Evolutionary conservation across 2,329 filamentous ascomycete genomes (phyloP), one percentile per base, ranked within the genome.

Genomic region (Trichoderma breve): DNA sequence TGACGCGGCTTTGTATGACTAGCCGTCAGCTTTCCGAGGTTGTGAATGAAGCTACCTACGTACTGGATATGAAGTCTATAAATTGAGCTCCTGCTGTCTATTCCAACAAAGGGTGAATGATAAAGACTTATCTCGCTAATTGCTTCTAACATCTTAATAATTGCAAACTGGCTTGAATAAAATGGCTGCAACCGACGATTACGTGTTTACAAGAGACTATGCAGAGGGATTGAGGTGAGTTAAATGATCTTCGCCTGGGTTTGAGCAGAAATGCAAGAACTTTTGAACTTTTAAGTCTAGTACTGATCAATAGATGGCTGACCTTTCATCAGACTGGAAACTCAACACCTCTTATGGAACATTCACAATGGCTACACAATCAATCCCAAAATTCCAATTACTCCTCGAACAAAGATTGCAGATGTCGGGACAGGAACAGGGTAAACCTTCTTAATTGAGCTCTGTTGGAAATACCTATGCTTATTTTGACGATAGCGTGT

Each of bases 381-480:
- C 4, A 26, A 73, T n/a, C 67, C 71, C 4, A 47, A 65, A 30
- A 73, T 73, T 43, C 67, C 67, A n/a, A 62, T 73, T 28, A 30
- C 51, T 18, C 28, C 43, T 5, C 30, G 24, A 15, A 71, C 58
- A 32, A 73, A 61, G 34, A 71, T 73, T 47, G 71, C 68, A 43
- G 71, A 73, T 24, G 51, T 73, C 1, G 71, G 71, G 11, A 71
- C 61, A 5, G 71, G 71, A 36, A 73, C 71, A 26, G 63, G 62
- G 71, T 73, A 9, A 55, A 24, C 12, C 30, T n/a, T n/a, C 9
- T 36, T 36, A 4, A 8, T 18, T 36, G 3, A 26, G 4, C 18
- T 34, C 1, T 24, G 47, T 24, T 53, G 47, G n/a, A 53, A 53
- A 15, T 18, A 3, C 1, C 6, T 18, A 26, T 30, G 15, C 58